These are phyloP conservation scores for Orbilia blumenaviensis DNA, from an alignment of 2,329 filamentous ascomycete species.

Conservation along the genomic window DNA sequence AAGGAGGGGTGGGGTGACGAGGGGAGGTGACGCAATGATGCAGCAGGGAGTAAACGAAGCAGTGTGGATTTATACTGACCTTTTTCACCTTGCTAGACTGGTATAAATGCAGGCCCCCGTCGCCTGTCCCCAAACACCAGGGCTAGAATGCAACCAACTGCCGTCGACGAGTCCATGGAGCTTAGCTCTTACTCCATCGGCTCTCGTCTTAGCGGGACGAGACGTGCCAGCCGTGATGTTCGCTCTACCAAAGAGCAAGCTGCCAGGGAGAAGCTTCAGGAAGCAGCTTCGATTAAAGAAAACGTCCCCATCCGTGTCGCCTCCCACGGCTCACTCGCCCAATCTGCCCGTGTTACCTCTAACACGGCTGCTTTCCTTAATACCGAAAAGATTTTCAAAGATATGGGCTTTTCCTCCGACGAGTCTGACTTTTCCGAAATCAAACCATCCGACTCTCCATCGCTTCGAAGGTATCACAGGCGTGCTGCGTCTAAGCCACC, in stretches of 20 bases:
- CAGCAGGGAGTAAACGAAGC: neutral
- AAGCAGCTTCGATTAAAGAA: constrained; percentile 33
- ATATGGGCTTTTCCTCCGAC: constrained; percentile 42
- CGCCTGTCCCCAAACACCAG: constrained; percentile 40
- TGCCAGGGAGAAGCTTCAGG: constrained; percentile 31
- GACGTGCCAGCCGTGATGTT: constrained; percentile 1
- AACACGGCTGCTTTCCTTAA: constrained; percentile 32
- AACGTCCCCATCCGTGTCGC: constrained; percentile 19
- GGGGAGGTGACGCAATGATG: neutral
- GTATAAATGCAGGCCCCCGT: constrained; percentile 27
- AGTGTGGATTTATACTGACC: constrained; percentile 14
- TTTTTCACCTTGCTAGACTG: neutral
- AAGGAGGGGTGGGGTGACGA: no score
- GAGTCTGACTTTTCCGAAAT: constrained; percentile 35
- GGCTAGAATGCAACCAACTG: constrained; percentile 38
- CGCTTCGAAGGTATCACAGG: constrained; percentile 10
- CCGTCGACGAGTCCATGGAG: constrained; percentile 48
- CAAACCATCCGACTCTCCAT: constrained; percentile 26
- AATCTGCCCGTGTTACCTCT: constrained; percentile 9
- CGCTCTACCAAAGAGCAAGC: constrained; percentile 26
- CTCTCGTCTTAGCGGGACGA: constrained; percentile 22
- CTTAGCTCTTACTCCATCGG: constrained; percentile 32
- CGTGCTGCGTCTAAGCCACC: constrained; percentile 42
- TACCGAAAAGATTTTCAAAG: constrained; percentile 42
- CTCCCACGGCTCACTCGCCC: constrained; percentile 2